Conservation (phyloP, 2,329 filamentous ascomycete genomes). For the Stagonosporopsis tanaceti region DNA sequence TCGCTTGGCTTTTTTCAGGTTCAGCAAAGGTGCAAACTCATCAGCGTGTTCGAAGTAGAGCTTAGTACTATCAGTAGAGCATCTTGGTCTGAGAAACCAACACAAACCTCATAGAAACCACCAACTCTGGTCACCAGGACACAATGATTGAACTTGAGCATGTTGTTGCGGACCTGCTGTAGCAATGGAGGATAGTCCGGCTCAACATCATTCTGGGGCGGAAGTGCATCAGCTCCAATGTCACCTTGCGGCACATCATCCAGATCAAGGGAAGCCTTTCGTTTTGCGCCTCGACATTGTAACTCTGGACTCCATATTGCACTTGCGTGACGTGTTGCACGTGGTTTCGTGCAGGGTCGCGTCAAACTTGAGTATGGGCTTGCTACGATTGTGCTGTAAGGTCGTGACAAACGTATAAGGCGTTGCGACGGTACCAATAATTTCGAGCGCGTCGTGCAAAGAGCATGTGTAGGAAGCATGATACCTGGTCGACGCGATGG, state of each 20-base stretch:
- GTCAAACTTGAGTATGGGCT: slow-evolving; percentile 27
- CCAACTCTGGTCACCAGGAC: slow-evolving; percentile 91
- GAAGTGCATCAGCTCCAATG: slow-evolving; percentile 55
- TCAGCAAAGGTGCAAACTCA: slow-evolving; percentile 83
- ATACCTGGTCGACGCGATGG: slow-evolving; percentile 6
- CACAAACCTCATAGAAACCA: slow-evolving; percentile 82
- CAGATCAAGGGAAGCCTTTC: slow-evolving; percentile 44
- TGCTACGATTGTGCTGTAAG: not conserved
- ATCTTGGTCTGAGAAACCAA: not conserved
- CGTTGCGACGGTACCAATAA: not conserved
- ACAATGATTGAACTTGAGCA: slow-evolving; percentile 89
- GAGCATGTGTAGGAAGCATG: slow-evolving; percentile 30
- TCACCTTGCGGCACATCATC: slow-evolving; percentile 64
- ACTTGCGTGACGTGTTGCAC: slow-evolving; percentile 22
- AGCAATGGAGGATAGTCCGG: slow-evolving; percentile 85
- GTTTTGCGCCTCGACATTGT: slow-evolving; percentile 52
- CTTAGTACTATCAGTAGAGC: slow-evolving; percentile 40
- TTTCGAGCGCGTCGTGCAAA: slow-evolving; percentile 17
- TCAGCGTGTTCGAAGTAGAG: slow-evolving; percentile 96
- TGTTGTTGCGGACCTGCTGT: slow-evolving; percentile 85
- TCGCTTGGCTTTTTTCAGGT: slow-evolving; percentile 84
- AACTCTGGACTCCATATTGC: slow-evolving; percentile 25
- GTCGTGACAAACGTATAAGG: not conserved
- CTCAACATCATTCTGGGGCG: slow-evolving; percentile 54
- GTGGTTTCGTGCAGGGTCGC: slow-evolving; percentile 41